phyloP scores from a whole-genome alignment of 768 basidiomycete species.

The Strobilomyces dryophilus region DNA sequence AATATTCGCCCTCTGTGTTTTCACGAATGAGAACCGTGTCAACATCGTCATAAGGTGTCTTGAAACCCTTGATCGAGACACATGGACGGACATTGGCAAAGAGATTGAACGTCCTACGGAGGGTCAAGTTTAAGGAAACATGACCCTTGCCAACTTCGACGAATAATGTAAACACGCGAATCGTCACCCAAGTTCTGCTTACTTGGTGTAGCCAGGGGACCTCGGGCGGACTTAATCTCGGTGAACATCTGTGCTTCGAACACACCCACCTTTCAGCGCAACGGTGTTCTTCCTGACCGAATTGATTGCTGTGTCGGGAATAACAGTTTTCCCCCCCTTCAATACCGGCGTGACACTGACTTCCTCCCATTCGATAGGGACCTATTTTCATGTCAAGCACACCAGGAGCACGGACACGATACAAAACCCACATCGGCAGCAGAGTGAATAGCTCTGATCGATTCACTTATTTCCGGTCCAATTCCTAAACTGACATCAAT shows the following conservation, averaged over 20 bases:
- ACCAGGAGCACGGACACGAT: conserved; percentile 3
- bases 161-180: conserved; percentile 10
- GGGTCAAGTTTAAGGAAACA: conserved; percentile 94
- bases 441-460: conserved; percentile 89
- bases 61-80: conserved; percentile 91
- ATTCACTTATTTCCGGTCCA: conserved; percentile 97
- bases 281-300: conserved; percentile 97
- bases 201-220: conserved; percentile 97
- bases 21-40: conserved; percentile 98
- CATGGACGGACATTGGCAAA: conserved; percentile 99
- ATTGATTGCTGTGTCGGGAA: conserved; percentile 86
- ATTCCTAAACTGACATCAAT: conserved; percentile 60
- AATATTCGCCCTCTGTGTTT: conserved; percentile 99
- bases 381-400: conserved; percentile 44
- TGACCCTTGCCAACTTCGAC: conserved; percentile 96
- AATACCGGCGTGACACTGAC: conserved; percentile 93
- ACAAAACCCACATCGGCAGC: conserved; percentile 68
- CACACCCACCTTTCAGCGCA: conserved; percentile 81
- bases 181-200: conserved; percentile 30
- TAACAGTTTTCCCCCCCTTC: conserved; percentile 94
- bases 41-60: conserved; percentile 97
- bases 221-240: conserved; percentile 35
- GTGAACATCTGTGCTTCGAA: neutral
- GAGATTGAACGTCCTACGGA: conserved; percentile 95
- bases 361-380: conserved; percentile 99